Evolutionary conservation across 257 asterid genomes (phyloP).

Genomic region (Penstemon newberryi): DNA sequence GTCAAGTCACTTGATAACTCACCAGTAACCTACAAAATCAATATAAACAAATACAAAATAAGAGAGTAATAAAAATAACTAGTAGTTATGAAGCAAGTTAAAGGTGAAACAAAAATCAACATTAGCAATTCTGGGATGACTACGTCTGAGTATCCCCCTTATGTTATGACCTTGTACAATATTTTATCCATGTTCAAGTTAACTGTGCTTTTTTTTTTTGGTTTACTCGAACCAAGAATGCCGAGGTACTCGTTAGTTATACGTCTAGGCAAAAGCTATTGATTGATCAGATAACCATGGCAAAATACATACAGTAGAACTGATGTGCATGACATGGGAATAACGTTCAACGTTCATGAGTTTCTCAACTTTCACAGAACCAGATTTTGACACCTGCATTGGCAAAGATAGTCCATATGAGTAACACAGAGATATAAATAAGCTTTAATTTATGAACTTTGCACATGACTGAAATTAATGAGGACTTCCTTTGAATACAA

Average conservation of each 20-base stretch:
- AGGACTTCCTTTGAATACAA: no score
- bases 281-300: conserved; percentile 16
- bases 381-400: conserved; percentile 85
- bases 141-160: conserved; percentile 3
- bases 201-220: neutral
- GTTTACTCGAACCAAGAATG: conserved; percentile 1
- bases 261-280: neutral
- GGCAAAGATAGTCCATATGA: conserved; percentile 17
- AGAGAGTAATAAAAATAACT: neutral
- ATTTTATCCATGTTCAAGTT: neutral
- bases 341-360: conserved; percentile 95
- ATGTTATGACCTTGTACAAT: neutral
- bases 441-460: neutral
- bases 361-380: conserved; percentile 91
- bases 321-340: conserved; percentile 99
- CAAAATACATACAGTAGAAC: conserved; percentile 76
- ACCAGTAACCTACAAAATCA: conserved; percentile 74
- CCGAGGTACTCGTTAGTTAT: neutral
- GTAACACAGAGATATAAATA: conserved; percentile 11
- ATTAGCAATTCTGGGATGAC: neutral
- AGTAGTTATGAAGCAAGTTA: conserved; percentile 3
- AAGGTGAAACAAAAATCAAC: conserved; percentile 4
- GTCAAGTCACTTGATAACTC: conserved; percentile 69
- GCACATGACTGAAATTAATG: neutral
- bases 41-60: conserved; percentile 12